phyloP scores from a whole-genome alignment of 1,139 yeast species.

The Taphrina sp. region DNA sequence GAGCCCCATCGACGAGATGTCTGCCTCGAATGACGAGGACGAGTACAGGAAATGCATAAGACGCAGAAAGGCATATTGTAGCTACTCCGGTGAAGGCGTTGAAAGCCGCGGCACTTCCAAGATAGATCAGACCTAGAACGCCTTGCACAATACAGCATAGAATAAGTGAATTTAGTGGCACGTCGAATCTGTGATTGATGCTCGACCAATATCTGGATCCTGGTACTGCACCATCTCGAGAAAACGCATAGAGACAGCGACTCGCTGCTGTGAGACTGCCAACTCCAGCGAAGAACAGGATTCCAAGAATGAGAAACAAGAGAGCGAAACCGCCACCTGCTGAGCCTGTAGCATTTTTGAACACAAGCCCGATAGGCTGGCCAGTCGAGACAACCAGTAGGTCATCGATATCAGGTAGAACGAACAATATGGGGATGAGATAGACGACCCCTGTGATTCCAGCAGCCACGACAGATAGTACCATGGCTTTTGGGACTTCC shows the following conservation, averaged over 20 bases:
- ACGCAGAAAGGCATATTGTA: slow-evolving; percentile 65
- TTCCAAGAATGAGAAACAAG: slow-evolving; percentile 65
- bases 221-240: slow-evolving; percentile 86
- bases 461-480: slow-evolving; percentile 63
- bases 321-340: slow-evolving; percentile 63
- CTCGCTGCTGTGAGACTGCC: slow-evolving; percentile 75
- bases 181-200: slow-evolving; percentile 21
- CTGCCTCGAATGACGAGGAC: slow-evolving; percentile 63
- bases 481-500: slow-evolving; percentile 74
- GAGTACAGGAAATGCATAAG: slow-evolving; percentile 73
- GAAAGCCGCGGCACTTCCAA: slow-evolving; percentile 60
- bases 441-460: slow-evolving; percentile 68
- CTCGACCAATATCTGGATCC: slow-evolving; percentile 46
- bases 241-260: slow-evolving; percentile 79
- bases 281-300: slow-evolving; percentile 64
- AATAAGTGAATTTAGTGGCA: slow-evolving; percentile 31
- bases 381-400: slow-evolving; percentile 61
- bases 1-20: slow-evolving; percentile 22
- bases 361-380: slow-evolving; percentile 57
- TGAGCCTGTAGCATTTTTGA: slow-evolving; percentile 60
- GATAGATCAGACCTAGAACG: slow-evolving; percentile 53
- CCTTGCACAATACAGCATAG: slow-evolving; percentile 23
- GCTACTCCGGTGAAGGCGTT: slow-evolving; percentile 60
- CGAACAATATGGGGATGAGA: slow-evolving; percentile 66
- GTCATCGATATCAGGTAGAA: slow-evolving; percentile 68